Evolutionary conservation across 192 early-diverging fungal species (phyloP).

Genomic region (Thoreauomyces humboldtii): DNA sequence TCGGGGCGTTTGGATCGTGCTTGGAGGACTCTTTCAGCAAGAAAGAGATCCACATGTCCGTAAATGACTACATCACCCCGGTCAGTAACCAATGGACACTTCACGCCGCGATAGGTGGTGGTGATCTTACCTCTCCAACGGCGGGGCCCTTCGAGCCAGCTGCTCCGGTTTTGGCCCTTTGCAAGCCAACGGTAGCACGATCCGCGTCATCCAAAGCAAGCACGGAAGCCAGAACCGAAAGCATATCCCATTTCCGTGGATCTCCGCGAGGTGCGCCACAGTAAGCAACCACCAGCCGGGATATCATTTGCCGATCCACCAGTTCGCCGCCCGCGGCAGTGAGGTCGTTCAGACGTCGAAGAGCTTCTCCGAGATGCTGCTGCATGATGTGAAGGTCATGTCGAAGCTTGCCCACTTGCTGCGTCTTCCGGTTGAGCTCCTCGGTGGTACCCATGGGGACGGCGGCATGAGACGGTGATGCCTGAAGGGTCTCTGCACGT

Average conservation of each 20-base stretch:
- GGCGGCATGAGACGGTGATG: conserved; percentile 1
- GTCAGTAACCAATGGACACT: too few relatives aligned
- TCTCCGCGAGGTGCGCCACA: conserved; percentile 82
- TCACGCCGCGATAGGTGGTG: too few relatives aligned
- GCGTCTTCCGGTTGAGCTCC: conserved; percentile 15
- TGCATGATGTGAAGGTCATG: conserved; percentile 83
- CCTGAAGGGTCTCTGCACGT: conserved; percentile 60
- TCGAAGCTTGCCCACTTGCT: conserved; percentile 71
- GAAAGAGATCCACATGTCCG: conserved; percentile 55
- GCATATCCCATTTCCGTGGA: conserved; percentile 85
- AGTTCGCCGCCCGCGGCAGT: conserved; percentile 66
- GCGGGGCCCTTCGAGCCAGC: not conserved
- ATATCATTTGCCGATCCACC: conserved; percentile 71
- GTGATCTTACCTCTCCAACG: too few relatives aligned
- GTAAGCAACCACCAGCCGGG: conserved; percentile 88
- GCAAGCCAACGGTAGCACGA: conserved; percentile 52
- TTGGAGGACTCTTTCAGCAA: conserved; percentile 38
- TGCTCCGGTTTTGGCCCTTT: too few relatives aligned
- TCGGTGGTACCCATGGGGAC: conserved; percentile 4
- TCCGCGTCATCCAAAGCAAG: conserved; percentile 87
- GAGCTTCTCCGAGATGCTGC: conserved; percentile 86
- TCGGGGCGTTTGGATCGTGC: too few relatives aligned
- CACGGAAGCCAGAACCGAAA: conserved; percentile 86
- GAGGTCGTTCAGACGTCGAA: conserved; percentile 79
- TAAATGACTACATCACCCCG: conserved; percentile 40